phyloP scores from a whole-genome alignment of 768 basidiomycete species.

The Mrakia hoshinonis region DNA sequence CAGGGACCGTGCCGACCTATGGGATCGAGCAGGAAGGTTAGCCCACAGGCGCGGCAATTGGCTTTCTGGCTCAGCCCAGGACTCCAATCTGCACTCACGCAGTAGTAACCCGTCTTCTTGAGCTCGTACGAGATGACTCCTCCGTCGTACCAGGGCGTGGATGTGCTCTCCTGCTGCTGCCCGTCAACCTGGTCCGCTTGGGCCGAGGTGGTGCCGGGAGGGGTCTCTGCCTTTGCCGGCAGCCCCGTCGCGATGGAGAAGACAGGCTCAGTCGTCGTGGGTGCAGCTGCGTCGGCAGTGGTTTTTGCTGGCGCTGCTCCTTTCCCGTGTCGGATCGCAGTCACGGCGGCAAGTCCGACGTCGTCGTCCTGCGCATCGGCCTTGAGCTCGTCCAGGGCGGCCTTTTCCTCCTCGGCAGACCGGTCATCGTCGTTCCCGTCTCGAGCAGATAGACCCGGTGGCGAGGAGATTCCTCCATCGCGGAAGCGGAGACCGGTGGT shows the following conservation, averaged over 20 bases:
- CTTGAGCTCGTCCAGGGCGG: constrained; percentile 3
- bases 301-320: neutral
- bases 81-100: constrained; percentile 59
- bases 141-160: neutral
- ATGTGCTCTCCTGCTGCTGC: neutral
- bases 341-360: neutral
- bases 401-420: constrained; percentile 19
- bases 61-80: too few relatives aligned
- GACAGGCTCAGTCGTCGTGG: neutral
- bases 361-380: constrained; percentile 16
- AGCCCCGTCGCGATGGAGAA: neutral
- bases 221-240: neutral
- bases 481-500: constrained; percentile 56
- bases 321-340: neutral
- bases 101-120: constrained; percentile 85
- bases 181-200: neutral
- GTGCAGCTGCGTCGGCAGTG: neutral
- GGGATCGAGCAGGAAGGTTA: neutral
- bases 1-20: constrained; percentile 62
- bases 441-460: neutral
- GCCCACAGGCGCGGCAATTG: neutral
- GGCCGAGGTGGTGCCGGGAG: neutral
- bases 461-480: neutral
- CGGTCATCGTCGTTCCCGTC: neutral
- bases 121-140: constrained; percentile 52